Conservation (phyloP, 2,329 filamentous ascomycete genomes). For the Volutella citrinella region DNA sequence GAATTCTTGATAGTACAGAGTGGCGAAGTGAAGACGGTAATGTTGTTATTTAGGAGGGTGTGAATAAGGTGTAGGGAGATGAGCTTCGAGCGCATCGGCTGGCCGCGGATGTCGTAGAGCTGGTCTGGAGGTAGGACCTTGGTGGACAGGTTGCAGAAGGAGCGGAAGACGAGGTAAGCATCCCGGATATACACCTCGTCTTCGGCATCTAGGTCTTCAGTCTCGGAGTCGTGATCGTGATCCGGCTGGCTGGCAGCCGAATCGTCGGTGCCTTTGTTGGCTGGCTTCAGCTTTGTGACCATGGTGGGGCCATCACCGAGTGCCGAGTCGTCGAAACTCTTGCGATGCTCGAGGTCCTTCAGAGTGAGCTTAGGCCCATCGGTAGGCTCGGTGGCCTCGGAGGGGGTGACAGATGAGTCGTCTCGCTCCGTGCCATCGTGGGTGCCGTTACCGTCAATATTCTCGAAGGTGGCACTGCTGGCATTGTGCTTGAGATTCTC, state of each 20-base stretch:
- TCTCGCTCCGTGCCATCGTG: conserved; percentile 37
- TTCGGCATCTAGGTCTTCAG: conserved; percentile 65
- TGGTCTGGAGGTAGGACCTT: conserved; percentile 88
- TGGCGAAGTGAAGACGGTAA: conserved; percentile 85
- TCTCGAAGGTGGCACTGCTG: conserved; percentile 51
- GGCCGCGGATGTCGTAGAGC: conserved; percentile 85
- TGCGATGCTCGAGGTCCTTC: conserved; percentile 64
- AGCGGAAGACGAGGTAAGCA: conserved; percentile 94
- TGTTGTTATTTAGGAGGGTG: conserved; percentile 91
- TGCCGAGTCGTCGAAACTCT: conserved; percentile 67
- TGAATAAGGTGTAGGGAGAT: conserved; percentile 94
- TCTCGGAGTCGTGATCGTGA: conserved; percentile 46
- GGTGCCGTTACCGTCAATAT: conserved; percentile 37
- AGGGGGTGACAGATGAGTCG: conserved; percentile 31
- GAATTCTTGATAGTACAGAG: conserved; percentile 90
- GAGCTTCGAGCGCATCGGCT: conserved; percentile 96
- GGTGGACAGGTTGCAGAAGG: conserved; percentile 95
- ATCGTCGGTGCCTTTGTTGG: conserved; percentile 35
- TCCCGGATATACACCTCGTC: conserved; percentile 97
- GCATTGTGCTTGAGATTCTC: conserved; percentile 49
- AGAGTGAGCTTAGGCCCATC: conserved; percentile 58
- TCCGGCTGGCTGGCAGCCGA: conserved; percentile 54
- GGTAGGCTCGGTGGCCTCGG: conserved; percentile 26
- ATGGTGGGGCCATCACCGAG: conserved; percentile 65
- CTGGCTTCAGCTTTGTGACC: conserved; percentile 59